Conservation (phyloP, 2,329 filamentous ascomycete species). For the Fusarium multiceps region DNA sequence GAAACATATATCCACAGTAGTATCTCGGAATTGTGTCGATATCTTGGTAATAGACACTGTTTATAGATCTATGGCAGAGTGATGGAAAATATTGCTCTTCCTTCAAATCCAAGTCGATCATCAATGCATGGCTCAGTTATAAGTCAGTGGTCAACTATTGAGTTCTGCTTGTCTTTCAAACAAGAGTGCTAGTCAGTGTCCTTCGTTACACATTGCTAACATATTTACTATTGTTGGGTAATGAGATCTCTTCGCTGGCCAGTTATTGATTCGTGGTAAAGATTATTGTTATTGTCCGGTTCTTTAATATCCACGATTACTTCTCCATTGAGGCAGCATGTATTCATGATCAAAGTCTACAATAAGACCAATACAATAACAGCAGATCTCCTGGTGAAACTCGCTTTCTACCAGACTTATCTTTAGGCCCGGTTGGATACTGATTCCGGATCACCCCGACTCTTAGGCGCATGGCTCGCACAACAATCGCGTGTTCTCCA, state of each 20-base stretch:
- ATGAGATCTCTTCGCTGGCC: background rate
- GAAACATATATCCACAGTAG: background rate
- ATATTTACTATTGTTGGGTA: background rate
- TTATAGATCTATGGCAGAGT: background rate
- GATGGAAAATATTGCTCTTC: background rate
- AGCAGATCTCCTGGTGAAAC: background rate
- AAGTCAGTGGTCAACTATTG: no score
- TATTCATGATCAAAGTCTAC: background rate
- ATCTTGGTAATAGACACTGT: background rate
- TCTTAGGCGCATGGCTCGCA: conserved; percentile 1
- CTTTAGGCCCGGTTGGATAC: conserved; percentile 8
- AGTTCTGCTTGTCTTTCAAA: background rate
- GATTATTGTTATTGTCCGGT: background rate
- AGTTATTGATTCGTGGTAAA: background rate
- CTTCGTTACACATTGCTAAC: background rate
- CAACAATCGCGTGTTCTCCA: background rate
- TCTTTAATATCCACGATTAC: background rate
- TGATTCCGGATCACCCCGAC: background rate
- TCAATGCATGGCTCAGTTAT: background rate
- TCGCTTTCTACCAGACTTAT: background rate
- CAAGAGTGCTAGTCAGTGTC: background rate
- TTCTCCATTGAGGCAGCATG: background rate
- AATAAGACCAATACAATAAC: background rate
- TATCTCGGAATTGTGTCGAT: background rate
- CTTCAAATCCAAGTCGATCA: background rate